phyloP scores from a whole-genome alignment of 371 early-diverging fungal genomes.

The Lichtheimia hyalospora region DNA sequence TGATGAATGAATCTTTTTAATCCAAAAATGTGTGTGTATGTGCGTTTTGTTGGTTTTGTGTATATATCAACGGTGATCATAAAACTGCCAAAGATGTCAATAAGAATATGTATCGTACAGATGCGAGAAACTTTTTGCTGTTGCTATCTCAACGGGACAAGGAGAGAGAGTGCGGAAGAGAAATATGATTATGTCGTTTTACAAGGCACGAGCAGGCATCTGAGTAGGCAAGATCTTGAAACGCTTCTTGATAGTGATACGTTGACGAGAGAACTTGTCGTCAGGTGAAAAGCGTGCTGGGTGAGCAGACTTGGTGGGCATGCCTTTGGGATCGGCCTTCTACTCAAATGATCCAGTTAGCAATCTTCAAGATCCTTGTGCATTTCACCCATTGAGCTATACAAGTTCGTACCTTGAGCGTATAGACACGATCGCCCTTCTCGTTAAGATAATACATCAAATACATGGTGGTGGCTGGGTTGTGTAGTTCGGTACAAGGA shows the following conservation, averaged over 20 bases:
- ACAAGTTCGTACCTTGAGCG: slow-evolving; percentile 78
- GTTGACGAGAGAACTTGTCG: slow-evolving; percentile 97
- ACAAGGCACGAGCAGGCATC: slow-evolving; percentile 47
- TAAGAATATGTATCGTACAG: no score
- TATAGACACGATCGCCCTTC: slow-evolving; percentile 92
- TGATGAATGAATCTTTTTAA: no score
- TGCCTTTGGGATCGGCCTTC: slow-evolving; percentile 82
- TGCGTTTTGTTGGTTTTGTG: no score
- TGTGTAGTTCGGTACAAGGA: not conserved
- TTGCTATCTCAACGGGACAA: no score
- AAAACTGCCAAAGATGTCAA: no score
- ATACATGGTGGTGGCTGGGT: slow-evolving; percentile 71
- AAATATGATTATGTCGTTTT: slow-evolving; percentile 6
- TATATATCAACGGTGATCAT: no score
- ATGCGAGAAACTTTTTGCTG: no score
- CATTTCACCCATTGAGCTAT: slow-evolving; percentile 25
- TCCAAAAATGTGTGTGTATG: no score
- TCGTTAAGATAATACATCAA: slow-evolving; percentile 89
- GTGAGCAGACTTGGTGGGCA: slow-evolving; percentile 93
- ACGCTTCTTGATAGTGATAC: slow-evolving; percentile 96
- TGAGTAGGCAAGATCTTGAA: slow-evolving; percentile 89
- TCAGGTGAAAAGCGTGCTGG: slow-evolving; percentile 98
- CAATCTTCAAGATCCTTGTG: slow-evolving; percentile 62
- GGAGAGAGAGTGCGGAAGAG: no score
- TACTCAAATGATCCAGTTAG: slow-evolving; percentile 28